phyloP scores from a whole-genome alignment of 208 protist genomes.

The Vickermania ingenoplastis region DNA sequence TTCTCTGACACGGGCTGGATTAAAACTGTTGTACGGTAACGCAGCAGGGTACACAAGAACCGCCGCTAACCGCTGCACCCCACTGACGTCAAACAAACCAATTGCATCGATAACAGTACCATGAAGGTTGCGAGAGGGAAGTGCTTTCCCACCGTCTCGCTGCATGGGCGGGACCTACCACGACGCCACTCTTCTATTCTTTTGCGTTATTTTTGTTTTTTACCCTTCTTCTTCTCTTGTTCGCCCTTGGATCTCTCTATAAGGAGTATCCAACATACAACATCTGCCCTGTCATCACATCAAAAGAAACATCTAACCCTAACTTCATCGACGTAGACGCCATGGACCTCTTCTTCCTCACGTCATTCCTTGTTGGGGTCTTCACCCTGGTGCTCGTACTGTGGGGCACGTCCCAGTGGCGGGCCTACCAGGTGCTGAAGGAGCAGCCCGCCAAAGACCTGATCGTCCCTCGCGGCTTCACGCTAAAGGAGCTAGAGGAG shows the following conservation, averaged over 20 bases:
- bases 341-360: constrained; percentile 1
- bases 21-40: not conserved
- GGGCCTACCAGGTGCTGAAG: constrained; percentile 24
- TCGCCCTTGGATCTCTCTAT: too few relatives aligned
- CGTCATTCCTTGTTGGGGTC: constrained; percentile 4
- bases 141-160: too few relatives aligned
- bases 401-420: constrained; percentile 16
- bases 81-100: too few relatives aligned
- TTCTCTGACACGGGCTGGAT: not conserved
- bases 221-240: constrained; percentile 3
- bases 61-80: not conserved
- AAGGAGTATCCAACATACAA: not conserved
- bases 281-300: not conserved
- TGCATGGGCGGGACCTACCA: too few relatives aligned
- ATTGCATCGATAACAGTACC: too few relatives aligned
- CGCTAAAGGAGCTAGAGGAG: constrained; percentile 59
- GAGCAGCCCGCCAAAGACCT: constrained; percentile 27
- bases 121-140: too few relatives aligned
- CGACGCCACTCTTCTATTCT: too few relatives aligned
- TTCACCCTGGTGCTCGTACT: constrained; percentile 13
- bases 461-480: constrained; percentile 73
- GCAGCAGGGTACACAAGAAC: not conserved
- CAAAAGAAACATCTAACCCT: too few relatives aligned
- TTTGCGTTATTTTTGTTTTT: constrained; percentile 5
- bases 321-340: too few relatives aligned